Conservation (phyloP, 805 yeast genomes). For the Candida ipomoeae region DNA sequence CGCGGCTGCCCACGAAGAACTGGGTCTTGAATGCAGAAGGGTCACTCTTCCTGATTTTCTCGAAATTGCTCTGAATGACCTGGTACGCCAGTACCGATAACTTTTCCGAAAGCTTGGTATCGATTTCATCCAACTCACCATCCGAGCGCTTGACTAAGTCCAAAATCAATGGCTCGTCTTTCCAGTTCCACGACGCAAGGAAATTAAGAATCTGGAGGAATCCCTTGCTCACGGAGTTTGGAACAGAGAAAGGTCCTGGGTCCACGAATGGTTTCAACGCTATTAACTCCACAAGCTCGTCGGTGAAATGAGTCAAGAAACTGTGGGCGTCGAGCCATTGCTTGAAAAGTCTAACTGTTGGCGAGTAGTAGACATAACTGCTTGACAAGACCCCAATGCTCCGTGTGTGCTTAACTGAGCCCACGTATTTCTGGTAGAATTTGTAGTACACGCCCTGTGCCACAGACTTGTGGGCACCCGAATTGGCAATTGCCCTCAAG, state of each 20-base stretch:
- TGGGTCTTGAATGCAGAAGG: conserved; percentile 79
- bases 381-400: conserved; percentile 67
- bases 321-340: conserved; percentile 86
- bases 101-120: conserved; percentile 52
- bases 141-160: conserved; percentile 55
- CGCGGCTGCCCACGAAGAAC: conserved; percentile 75
- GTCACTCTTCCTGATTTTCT: conserved; percentile 66
- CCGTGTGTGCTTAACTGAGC: conserved; percentile 75
- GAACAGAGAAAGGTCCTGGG: conserved; percentile 78
- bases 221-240: conserved; percentile 76
- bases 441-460: conserved; percentile 60
- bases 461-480: conserved; percentile 55
- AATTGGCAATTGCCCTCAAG: conserved; percentile 64
- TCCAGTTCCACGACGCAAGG: conserved; percentile 91
- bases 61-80: conserved; percentile 58
- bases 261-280: conserved; percentile 84
- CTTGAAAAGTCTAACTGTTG: conserved; percentile 81
- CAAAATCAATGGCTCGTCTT: conserved; percentile 74
- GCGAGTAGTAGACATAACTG: conserved; percentile 67
- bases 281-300: conserved; percentile 76
- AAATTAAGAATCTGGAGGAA: conserved; percentile 70
- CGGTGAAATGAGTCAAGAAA: conserved; percentile 64
- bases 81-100: conserved; percentile 61
- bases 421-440: conserved; percentile 62
- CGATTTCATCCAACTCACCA: conserved; percentile 25